Evolutionary conservation across 352 stramenopile genomes (phyloP), one percentile per base, ranked within the genome.

Genomic region (Phytophthora litchii): DNA sequence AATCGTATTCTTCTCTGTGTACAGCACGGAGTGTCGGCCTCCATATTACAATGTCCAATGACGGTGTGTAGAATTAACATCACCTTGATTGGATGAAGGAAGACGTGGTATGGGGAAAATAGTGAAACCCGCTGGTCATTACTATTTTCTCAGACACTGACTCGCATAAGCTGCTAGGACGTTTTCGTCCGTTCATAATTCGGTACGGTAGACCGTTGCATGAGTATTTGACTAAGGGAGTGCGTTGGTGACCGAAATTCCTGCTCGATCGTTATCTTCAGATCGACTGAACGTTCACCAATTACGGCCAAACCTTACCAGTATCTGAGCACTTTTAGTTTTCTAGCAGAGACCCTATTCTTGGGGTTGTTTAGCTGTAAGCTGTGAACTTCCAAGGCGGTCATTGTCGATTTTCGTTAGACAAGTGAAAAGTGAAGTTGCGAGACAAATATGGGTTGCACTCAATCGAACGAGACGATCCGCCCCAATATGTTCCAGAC

Each of bases 401-500:
- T 19, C 58, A 66, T 55, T 66, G 50, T 51, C 48, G 36, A 46
- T 29, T 34, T 46, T 46, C 40, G 17, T 9, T 19, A 43, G 14
- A 29, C 17, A 21, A 60, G 12, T 50, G 54, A 27, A 12, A 34
- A 29, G 23, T 17, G 20, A 43, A 37, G 23, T 25, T 23, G 19
- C 40, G 25, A 34, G 31, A 31, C 21, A 47, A 53, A 8, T 27
- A 92, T 92, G 83, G 83, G 83, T 29, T 92, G 80, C 68, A 74
- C 85, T 43, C 59, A 88, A 21, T 91, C 83, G 6, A 54, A 61
- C 16, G 80, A 87, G 11, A 31, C 58, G 9, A 75, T 73, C 14
- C 74, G 74, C 3, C 81, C 80, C 9, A 88, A 93, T 52, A 58
- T 89, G 36, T 93, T 93, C 54, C 82, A 91, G 61, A 83, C 80